Base-by-base conservation (phyloP, 1,139 yeast genomes). In the Yamadazyma sp. region DNA sequence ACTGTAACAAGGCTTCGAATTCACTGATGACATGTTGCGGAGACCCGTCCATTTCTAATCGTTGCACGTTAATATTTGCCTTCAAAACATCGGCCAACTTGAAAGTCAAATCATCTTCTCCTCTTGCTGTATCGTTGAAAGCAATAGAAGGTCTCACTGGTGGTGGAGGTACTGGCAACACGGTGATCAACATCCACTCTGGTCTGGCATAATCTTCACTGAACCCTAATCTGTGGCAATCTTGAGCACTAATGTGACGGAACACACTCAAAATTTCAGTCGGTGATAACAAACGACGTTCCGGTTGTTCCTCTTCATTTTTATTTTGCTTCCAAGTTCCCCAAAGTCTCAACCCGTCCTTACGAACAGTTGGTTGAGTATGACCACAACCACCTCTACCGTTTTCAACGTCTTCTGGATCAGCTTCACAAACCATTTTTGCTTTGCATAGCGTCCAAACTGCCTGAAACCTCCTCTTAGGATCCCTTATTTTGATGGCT, bases 141-240 rank as follows among this genome's bases (percentile, higher is more conserved):
- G 98, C 96, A 69, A 94, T 92, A 31, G 96, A 87, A 14, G 99
- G 99, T 66, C 99, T 85, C 26, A 94, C 98, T 26, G 98, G 98
- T 43, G 98, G 98, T 39, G 99, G 99, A 33, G 99, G 99, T n/a
- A 94, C 98, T 1, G 98, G 98, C 55, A 94, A 74, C 14, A 92
- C 98, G 2, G 98, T 91, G 49, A 94, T 79, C 49, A 94, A 77
- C 84, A 94, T 82, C 99, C 98, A 94, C 64, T 94, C 99, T 1
- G 99, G 99, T 58, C 98, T 82, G 2, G 98, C 95, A 58, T 88
- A 92, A 59, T 92, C 98, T 59, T 88, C 95, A 59, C 87, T 88
- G 64, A 92, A 84, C 6, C 99, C 99, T 47, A 94, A 64, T 50
- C 79, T 80, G 40, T 66, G 73, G 48, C 95, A 83, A 61, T 94